Evolutionary conservation across 805 yeast genomes (phyloP), one percentile per base, ranked within the genome.

Genomic region (Candida ponderosae): DNA sequence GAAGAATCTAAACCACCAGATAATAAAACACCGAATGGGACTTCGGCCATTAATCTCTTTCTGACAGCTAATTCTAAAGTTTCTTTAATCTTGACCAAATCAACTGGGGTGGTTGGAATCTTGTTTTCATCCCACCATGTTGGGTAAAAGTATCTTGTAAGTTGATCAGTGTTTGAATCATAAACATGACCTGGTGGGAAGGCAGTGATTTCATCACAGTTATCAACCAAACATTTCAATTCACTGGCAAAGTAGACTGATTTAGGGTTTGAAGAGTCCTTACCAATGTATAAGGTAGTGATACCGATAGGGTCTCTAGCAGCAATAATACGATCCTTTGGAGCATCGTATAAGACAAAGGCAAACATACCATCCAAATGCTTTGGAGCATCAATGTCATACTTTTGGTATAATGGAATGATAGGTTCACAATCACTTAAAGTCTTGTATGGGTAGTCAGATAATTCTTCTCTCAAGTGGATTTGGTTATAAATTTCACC

Each of bases 41-140:
- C 99, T 71, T 93, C 99, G 39, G 97, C 93, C 99, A 93, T 93
- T 56, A 93, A 76, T 74, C 98, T 83, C 84, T 93, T 93, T 73
- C 98, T 83, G 39, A 93, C 99, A 34, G 98, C 88, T 66, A 82
- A 68, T 65, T 93, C 98, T 59, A 93, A 74, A 35, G 85, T 62
- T 54, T 80, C 82, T 63, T 96, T 81, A 43, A 93, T 74, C 41
- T 65, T 51, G 54, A 60, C 76, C 58, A 70, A 77, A 60, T 90
- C 95, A 33, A 82, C 85, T 32, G 80, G 86, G 41, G 74, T 72
- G 31, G 81, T 61, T 49, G 98, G 96, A 45, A 84, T 72, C 58
- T 71, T 71, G 37, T 68, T 44, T 48, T 73, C 95, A 57, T 89
- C 94, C 84, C 95, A 83, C 99, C 99, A 93, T 39, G 80, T 62